Percentiles rank a stretch among this genome's conserved stretches.
Evolutionary conservation across 148 eudicot species (phyloP).

Genomic region (Tetragonia tetragonoides): DNA sequence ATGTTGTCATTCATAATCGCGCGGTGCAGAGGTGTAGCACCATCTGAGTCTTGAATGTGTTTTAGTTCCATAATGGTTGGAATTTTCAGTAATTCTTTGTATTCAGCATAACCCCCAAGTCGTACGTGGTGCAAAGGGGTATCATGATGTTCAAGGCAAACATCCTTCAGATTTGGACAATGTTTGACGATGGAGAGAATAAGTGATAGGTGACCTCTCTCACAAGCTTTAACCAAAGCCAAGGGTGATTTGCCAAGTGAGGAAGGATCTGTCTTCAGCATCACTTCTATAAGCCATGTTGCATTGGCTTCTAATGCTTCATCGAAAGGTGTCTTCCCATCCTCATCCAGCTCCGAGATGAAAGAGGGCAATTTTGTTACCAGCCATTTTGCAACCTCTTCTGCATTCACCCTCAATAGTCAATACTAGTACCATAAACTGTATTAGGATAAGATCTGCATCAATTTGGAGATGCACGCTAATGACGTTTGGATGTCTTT

Average conservation of each 20-base stretch:
- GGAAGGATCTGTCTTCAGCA: not conserved
- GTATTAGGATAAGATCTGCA: not conserved
- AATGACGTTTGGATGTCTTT: too few relatives aligned
- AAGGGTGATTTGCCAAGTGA: not conserved
- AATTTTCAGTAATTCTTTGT: not conserved
- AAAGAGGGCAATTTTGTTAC: not conserved
- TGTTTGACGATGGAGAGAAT: not conserved
- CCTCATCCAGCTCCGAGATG: not conserved
- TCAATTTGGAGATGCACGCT: too few relatives aligned
- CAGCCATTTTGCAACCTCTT: not conserved
- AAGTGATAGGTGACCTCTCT: not conserved
- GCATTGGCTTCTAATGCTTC: not conserved
- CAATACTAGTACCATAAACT: not conserved
- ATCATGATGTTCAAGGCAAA: constrained; percentile 7
- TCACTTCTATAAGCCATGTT: not conserved
- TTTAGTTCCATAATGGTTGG: constrained; percentile 7
- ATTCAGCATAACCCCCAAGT: not conserved
- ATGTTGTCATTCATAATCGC: constrained; percentile 10
- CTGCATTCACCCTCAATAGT: not conserved
- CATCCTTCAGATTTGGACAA: constrained; percentile 5
- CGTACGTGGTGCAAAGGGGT: constrained; percentile 21
- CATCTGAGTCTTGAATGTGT: not conserved
- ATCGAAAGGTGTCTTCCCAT: not conserved
- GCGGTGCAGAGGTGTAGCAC: constrained; percentile 21
- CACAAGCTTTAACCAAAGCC: constrained; percentile 14